Percentiles rank a stretch among this genome's conserved stretches.
These are phyloP conservation scores for Aegilops speltoides DNA, from an alignment of 176 grass and related monocot species.

Conservation along the genomic window DNA sequence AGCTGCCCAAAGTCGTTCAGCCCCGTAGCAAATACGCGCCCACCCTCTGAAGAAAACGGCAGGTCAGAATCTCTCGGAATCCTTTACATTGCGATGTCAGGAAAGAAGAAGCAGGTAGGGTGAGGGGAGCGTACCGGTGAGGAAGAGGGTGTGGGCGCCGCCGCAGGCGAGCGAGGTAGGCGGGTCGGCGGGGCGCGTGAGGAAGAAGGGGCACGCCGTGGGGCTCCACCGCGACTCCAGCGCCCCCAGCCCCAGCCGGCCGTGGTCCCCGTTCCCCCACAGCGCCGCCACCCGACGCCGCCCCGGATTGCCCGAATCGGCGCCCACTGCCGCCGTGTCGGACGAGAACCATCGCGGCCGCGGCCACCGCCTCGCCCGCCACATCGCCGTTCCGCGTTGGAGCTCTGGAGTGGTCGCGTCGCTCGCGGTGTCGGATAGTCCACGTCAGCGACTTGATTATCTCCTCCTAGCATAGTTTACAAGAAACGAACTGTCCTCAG, in stretches of 20 bases:
- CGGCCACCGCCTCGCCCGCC: constrained; percentile 40
- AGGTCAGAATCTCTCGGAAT: background rate
- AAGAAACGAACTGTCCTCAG: too few relatives aligned
- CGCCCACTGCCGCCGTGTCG: background rate
- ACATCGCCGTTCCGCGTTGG: constrained; percentile 38
- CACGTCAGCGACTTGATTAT: constrained; percentile 14
- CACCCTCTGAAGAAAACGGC: constrained; percentile 50
- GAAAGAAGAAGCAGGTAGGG: background rate
- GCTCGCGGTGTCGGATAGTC: constrained; percentile 33
- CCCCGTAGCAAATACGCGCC: constrained; percentile 77
- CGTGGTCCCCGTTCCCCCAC: constrained; percentile 94
- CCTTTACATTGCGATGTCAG: too few relatives aligned
- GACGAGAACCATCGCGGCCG: constrained; percentile 16
- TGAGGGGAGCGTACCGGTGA: constrained; percentile 44
- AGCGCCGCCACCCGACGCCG: constrained; percentile 64
- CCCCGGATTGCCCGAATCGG: constrained; percentile 1
- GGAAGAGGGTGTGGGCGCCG: constrained; percentile 92
- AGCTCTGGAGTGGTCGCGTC: background rate
- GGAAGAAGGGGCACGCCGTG: constrained; percentile 72
- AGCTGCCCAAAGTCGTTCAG: constrained; percentile 91
- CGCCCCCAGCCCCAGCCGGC: constrained; percentile 68
- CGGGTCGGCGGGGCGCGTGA: constrained; percentile 37
- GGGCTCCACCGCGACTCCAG: constrained; percentile 87
- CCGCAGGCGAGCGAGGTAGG: constrained; percentile 70
- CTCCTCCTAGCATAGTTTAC: too few relatives aligned